Base-by-base conservation (phyloP, 2,329 filamentous ascomycete genomes). In the Allantophomopsis lycopodina region DNA sequence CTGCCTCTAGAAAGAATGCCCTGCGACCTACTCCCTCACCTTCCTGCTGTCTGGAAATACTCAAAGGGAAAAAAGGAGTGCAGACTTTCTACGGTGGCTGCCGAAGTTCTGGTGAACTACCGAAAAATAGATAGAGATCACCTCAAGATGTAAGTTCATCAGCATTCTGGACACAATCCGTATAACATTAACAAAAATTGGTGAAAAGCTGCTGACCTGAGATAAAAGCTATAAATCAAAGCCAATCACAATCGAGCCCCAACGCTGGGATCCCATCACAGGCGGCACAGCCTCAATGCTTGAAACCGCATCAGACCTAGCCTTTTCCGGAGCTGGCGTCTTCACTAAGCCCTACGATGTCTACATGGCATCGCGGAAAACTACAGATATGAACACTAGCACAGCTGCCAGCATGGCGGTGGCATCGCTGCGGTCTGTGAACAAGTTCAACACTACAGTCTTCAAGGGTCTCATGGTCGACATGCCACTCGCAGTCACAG, bases 31-130 rank as follows among this genome's bases (percentile, higher is more conserved):
- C 46, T 61, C 3, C 50, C 53, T 3, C 66, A 73, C 18, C 59
- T 60, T 2, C 62, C 67, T 3, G 72, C 73, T 0, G 61, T 63
- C 0, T 76, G 72, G 73, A 54, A 59, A 14, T 54, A 68, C 20
- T 68, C 61, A 23, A 43, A 33, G 31, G 40, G 18, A 10, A 40
- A 46, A 46, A 65, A 63, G 1, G 55, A 56, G 7, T 46, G 72
- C 15, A 60, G 63, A 36, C 52, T 76, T 0, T 71, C 64, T 3
- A 61, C 69, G 1, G 50, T 71, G 14, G 73, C 73, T 2, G 71
- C 70, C 0, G 63, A 71, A 32, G 53, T 75, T 0, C 48, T 76
- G 6, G 60, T 69, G 3, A 61, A 71, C 38, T 61, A 67, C 47
- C 64, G 65, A 43, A 69, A 68, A 49, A 54, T 76, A 36, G 64